Evolutionary conservation across 192 early-diverging fungal genomes (phyloP).

Genomic region (Irineochytrium annulatum): DNA sequence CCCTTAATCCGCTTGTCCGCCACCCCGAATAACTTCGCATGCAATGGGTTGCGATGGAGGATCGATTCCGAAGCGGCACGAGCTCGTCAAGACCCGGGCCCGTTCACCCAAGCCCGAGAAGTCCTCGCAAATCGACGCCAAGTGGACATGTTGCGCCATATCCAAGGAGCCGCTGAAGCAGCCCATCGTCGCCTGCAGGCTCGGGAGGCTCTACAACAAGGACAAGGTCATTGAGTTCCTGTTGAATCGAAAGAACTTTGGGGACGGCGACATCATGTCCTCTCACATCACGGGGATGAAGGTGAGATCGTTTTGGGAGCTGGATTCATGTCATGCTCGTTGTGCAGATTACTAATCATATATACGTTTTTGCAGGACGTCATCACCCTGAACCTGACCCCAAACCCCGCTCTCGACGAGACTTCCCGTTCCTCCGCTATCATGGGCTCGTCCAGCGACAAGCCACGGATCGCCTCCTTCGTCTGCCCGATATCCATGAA

Average conservation of each 20-base stretch:
- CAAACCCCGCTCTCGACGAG: conserved; percentile 54
- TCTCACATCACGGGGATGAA: conserved; percentile 67
- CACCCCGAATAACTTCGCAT: background rate
- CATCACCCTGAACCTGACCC: conserved; percentile 59
- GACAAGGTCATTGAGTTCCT: conserved; percentile 72
- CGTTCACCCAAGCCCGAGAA: conserved; percentile 63
- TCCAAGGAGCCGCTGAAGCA: conserved; percentile 65
- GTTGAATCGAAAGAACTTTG: conserved; percentile 64
- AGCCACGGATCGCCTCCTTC: conserved; percentile 32
- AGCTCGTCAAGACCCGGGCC: conserved; percentile 79
- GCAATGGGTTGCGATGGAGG: conserved; percentile 73
- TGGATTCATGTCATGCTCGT: background rate
- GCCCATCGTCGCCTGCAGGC: conserved; percentile 65
- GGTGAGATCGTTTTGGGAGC: conserved; percentile 15
- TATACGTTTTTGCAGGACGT: conserved; percentile 47
- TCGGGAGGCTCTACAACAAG: conserved; percentile 85
- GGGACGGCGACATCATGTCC: conserved; percentile 74
- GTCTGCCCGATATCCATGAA: conserved; percentile 77
- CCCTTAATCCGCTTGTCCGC: too few species aligned
- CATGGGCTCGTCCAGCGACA: conserved; percentile 34
- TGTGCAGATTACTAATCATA: background rate
- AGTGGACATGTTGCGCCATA: conserved; percentile 73
- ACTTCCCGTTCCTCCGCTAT: conserved; percentile 30
- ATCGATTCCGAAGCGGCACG: conserved; percentile 79
- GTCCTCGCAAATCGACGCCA: conserved; percentile 50